phyloP scores from a whole-genome alignment of 208 protist genomes.

The Trypanosoma conorhini region DNA sequence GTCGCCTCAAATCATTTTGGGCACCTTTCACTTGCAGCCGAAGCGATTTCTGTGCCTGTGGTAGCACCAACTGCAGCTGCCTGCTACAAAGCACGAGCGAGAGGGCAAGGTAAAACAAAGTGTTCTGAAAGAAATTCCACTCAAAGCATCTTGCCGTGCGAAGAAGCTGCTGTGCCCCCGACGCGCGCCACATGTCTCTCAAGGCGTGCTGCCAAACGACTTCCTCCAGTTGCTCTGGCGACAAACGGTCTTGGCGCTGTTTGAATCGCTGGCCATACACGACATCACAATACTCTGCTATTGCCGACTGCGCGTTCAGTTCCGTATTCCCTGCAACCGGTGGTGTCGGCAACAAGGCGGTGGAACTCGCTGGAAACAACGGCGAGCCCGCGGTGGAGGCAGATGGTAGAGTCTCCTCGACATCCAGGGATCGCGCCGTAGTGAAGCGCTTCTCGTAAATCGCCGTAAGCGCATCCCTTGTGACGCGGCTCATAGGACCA shows the following conservation, averaged over 20 bases:
- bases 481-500: slow-evolving; percentile 31
- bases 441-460: slow-evolving; percentile 8
- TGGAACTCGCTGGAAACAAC: background rate
- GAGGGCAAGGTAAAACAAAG: slow-evolving; percentile 36
- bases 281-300: slow-evolving; percentile 29
- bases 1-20: slow-evolving; percentile 1
- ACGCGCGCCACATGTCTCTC: slow-evolving; percentile 43
- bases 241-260: background rate
- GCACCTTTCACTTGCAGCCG: background rate
- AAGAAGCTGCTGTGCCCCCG: slow-evolving; percentile 44
- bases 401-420: background rate
- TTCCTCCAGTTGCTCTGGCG: slow-evolving; percentile 18
- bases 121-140: slow-evolving; percentile 31
- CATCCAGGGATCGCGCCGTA: background rate
- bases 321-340: background rate
- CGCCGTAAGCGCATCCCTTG: slow-evolving; percentile 17
- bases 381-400: background rate
- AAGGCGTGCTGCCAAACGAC: slow-evolving; percentile 45
- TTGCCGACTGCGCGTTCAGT: slow-evolving; percentile 1
- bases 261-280: slow-evolving; percentile 35
- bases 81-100: slow-evolving; percentile 61
- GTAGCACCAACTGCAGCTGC: slow-evolving; percentile 50
- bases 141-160: slow-evolving; percentile 45
- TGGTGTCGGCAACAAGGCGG: background rate
- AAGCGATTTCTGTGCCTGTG: slow-evolving; percentile 13